Evolutionary conservation across 108 stramenopile genomes (phyloP), one percentile per base, ranked within the genome.

Genomic region (Mayamaea pseudoterrestris): DNA sequence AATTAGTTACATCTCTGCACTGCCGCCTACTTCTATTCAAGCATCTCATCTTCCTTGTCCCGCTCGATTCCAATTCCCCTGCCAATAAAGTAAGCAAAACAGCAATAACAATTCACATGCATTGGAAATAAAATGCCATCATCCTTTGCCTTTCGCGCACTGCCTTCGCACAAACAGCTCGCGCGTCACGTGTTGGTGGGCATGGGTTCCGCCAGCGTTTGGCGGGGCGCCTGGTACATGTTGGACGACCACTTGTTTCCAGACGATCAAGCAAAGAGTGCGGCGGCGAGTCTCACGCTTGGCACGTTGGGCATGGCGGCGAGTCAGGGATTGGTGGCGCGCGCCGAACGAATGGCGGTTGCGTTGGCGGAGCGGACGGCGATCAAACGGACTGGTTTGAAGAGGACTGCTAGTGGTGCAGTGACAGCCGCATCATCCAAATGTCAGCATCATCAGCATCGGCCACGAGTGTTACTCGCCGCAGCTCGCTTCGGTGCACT

Each of bases 201-300:
- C n/a, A n/a, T 39, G 5, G 37, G 5, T 6, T 3, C 37, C 3
- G 3, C 20, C 9, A 14, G 8, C 37, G 73, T 48, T 41, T 81
- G 80, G 80, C 32, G 80, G 28, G 80, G 80, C 17, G 53, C 69
- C 12, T 81, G 80, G 80, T 81, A 81, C 49, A 41, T 77, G 5
- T 50, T 81, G 35, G 80, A 81, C 41, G 65, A 81, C 54, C 64
- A 55, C n/a, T 53, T 76, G 16, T 81, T 60, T 57, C 80, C 80
- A 8, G 53, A 66, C 21, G 54, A 77, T 35, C 41, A 44, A 0
- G 8, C 53, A 16, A 34, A 53, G 11, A 50, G 45, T 27, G 80
- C 73, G 11, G 24, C 48, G 7, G 49, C 58, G 0, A 58, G 50
- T 25, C 61, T 76, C 2, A 25, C 37, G 9, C 40, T 60, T 40